Percentiles rank a stretch among this genome's conserved stretches.
These are phyloP conservation scores for Arachis monticola DNA, from an alignment of 331 rosid genomes.

Conservation along the genomic window DNA sequence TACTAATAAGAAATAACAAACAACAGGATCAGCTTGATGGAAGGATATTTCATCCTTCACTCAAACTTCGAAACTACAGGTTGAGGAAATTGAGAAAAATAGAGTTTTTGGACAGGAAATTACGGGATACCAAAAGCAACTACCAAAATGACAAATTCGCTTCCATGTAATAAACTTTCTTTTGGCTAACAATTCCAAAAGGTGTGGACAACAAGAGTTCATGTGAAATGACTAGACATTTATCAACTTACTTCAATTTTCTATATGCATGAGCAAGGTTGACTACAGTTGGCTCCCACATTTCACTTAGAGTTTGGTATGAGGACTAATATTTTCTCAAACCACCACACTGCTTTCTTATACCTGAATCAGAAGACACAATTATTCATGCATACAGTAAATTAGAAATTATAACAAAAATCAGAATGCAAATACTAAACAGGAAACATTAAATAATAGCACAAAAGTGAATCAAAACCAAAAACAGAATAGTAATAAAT, in stretches of 20 bases:
- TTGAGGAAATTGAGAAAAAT: constrained; percentile 29
- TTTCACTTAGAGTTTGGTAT: constrained; percentile 80
- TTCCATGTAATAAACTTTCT: background rate
- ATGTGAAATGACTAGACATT: constrained; percentile 28
- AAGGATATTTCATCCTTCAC: constrained; percentile 22
- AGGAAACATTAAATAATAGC: too few species aligned
- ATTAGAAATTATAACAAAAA: too few species aligned
- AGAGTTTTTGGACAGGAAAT: constrained; percentile 6
- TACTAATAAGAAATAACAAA: background rate
- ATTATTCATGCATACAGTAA: constrained; percentile 21
- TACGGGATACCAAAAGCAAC: constrained; percentile 5
- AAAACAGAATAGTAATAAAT: too few species aligned
- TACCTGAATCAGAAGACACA: constrained; percentile 64
- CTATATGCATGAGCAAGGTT: constrained; percentile 94
- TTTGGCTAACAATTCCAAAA: constrained; percentile 15
- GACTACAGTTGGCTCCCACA: constrained; percentile 97
- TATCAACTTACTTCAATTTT: constrained; percentile 74
- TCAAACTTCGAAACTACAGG: constrained; percentile 2
- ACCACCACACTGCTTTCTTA: constrained; percentile 82
- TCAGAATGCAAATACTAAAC: too few species aligned
- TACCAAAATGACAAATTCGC: constrained; percentile 27
- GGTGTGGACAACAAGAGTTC: background rate
- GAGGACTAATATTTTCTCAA: constrained; percentile 83
- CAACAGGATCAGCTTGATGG: constrained; percentile 7
- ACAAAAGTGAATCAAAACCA: too few species aligned